phyloP scores from a whole-genome alignment of 108 stramenopile genomes.

The Aurantiochytrium sp. region DNA sequence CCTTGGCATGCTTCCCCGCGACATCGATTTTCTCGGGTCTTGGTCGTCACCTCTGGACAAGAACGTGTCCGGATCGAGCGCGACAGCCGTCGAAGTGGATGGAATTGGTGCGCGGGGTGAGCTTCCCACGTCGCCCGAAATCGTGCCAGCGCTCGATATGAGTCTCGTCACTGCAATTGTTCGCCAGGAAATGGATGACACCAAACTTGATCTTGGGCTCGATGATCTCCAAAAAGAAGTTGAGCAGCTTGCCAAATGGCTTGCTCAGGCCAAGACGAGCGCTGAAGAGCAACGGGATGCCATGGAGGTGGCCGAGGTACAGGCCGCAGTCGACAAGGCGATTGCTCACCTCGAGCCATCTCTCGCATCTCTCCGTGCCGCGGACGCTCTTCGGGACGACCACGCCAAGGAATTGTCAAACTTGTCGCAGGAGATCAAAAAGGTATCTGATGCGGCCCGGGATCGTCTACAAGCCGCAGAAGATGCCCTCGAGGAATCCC shows the following conservation, averaged over 20 bases:
- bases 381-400: neutral
- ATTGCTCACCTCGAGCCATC: neutral
- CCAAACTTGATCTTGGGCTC: neutral
- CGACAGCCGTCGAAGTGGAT: too few relatives aligned
- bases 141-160: neutral
- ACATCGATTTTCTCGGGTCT: neutral
- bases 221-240: neutral
- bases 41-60: neutral
- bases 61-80: too few relatives aligned
- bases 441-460: neutral
- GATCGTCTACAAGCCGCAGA: neutral
- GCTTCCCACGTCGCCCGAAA: too few relatives aligned
- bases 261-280: neutral
- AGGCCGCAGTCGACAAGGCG: neutral
- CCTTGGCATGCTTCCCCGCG: neutral
- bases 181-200: neutral
- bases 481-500: neutral
- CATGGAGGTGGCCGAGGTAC: neutral
- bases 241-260: neutral
- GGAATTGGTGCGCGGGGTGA: too few relatives aligned
- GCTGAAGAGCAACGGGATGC: neutral
- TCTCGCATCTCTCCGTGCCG: neutral
- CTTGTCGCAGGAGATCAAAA: neutral
- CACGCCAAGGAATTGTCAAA: neutral
- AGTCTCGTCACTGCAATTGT: neutral